phyloP scores from a whole-genome alignment of 2,329 filamentous ascomycete genomes.

The Xylaria multiplex region DNA sequence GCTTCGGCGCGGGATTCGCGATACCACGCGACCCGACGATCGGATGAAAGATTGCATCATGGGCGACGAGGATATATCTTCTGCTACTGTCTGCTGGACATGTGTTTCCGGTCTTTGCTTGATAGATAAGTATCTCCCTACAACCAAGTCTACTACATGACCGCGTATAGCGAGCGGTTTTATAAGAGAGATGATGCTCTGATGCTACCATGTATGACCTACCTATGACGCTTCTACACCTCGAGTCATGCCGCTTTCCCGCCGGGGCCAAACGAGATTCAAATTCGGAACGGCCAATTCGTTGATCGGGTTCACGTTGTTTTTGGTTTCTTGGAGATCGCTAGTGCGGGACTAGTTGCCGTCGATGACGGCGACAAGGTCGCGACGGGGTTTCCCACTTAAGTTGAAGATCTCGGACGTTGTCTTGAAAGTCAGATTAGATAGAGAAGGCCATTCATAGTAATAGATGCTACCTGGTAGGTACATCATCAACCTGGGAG shows the following conservation, averaged over 20 bases:
- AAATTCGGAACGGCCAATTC: neutral
- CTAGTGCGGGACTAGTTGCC: neutral
- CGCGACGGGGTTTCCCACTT: neutral
- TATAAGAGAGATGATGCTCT: neutral
- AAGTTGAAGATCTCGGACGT: neutral
- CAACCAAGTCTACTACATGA: neutral
- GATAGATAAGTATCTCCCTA: too few species aligned
- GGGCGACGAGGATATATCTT: conserved; percentile 15
- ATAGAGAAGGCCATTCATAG: neutral
- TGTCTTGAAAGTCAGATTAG: neutral
- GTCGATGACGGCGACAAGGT: conserved; percentile 24
- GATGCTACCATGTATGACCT: conserved; percentile 17
- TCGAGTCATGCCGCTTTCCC: neutral
- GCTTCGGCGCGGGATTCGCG: conserved; percentile 9
- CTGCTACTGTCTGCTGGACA: neutral
- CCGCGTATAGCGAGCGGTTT: neutral
- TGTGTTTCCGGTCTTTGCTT: neutral
- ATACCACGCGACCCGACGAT: conserved; percentile 9
- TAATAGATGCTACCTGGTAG: neutral
- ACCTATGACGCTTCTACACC: conserved; percentile 26
- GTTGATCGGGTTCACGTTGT: conserved; percentile 5
- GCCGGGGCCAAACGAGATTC: neutral
- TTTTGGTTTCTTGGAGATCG: conserved; percentile 2
- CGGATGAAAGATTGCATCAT: conserved; percentile 18
- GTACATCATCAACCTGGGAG: neutral